A percentile compares a stretch with the other conserved stretches of the same genome.
Conservation (phyloP, 768 basidiomycete genomes). For the Mycena olivaceomarginata region DNA sequence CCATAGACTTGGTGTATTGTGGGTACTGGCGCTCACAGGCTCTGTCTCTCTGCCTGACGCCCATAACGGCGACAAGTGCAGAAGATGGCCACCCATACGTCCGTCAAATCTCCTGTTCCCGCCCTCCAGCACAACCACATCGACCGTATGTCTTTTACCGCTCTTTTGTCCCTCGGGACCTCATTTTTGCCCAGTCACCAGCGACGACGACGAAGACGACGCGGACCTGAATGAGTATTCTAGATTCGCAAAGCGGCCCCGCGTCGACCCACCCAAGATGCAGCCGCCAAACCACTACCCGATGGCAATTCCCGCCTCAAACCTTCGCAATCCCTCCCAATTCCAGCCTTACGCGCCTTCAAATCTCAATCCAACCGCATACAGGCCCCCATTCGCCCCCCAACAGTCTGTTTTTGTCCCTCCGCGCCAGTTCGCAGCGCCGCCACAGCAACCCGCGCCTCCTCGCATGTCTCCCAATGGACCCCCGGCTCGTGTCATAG, state of each 20-base stretch:
- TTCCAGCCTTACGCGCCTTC: constrained; percentile 49
- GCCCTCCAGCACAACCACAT: constrained; percentile 63
- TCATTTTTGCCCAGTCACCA: constrained; percentile 37
- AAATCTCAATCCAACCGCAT: constrained; percentile 44
- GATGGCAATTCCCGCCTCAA: constrained; percentile 44
- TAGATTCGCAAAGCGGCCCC: constrained; percentile 64
- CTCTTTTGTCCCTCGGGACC: background rate
- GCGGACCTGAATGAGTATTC: constrained; percentile 54
- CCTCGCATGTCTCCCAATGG: constrained; percentile 48
- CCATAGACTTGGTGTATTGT: too few relatives aligned
- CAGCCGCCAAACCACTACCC: constrained; percentile 40
- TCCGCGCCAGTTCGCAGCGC: constrained; percentile 34
- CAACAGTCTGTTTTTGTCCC: constrained; percentile 16
- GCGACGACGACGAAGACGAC: constrained; percentile 77
- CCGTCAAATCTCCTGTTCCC: constrained; percentile 50
- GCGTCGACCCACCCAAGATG: constrained; percentile 54
- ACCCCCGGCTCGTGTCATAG: constrained; percentile 76
- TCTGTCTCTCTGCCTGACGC: background rate
- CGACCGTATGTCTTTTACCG: constrained; percentile 62
- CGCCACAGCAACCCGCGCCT: constrained; percentile 47
- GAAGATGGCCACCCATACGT: constrained; percentile 51
- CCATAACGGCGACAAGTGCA: background rate
- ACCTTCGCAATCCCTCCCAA: constrained; percentile 41
- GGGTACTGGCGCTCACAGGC: background rate
- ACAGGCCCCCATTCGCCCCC: constrained; percentile 44